phyloP scores from a whole-genome alignment of 306 rosid species.

The Pueraria montana region DNA sequence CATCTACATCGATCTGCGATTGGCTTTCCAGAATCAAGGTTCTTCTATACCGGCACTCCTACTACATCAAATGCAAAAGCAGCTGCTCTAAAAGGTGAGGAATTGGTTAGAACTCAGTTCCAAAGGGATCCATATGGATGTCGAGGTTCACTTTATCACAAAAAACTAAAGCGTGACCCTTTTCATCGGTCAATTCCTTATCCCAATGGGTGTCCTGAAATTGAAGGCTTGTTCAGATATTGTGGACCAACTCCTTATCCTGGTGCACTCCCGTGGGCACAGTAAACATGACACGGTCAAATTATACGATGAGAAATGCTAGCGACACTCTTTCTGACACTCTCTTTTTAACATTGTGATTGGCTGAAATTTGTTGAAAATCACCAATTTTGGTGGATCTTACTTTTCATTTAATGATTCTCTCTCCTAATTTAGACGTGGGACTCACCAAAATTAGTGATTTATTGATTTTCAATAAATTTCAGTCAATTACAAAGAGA shows the following conservation, averaged over 20 bases:
- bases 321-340: too few relatives aligned
- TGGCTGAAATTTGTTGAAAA: too few relatives aligned
- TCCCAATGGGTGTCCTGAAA: slow-evolving; percentile 94
- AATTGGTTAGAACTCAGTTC: slow-evolving; percentile 83
- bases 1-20: slow-evolving; percentile 90
- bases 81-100: slow-evolving; percentile 85
- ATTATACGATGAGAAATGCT: too few relatives aligned
- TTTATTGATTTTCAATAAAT: too few relatives aligned
- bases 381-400: too few relatives aligned
- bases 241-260: slow-evolving; percentile 83
- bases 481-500: too few relatives aligned
- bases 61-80: slow-evolving; percentile 70
- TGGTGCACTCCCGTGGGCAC: slow-evolving; percentile 76
- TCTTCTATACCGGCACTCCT: slow-evolving; percentile 85
- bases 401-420: too few relatives aligned
- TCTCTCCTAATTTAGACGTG: too few relatives aligned
- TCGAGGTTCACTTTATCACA: slow-evolving; percentile 76
- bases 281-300: slow-evolving; percentile 4
- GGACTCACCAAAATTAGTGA: too few relatives aligned
- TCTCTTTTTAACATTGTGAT: too few relatives aligned
- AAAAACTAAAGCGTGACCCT: slow-evolving; percentile 85
- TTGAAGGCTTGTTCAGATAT: slow-evolving; percentile 82
- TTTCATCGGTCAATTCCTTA: slow-evolving; percentile 94
- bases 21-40: slow-evolving; percentile 87
- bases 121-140: slow-evolving; percentile 87